Evolutionary conservation across 345 rosid species (phyloP), one percentile per base, ranked within the genome.

Genomic region (Hibiscus syriacus): DNA sequence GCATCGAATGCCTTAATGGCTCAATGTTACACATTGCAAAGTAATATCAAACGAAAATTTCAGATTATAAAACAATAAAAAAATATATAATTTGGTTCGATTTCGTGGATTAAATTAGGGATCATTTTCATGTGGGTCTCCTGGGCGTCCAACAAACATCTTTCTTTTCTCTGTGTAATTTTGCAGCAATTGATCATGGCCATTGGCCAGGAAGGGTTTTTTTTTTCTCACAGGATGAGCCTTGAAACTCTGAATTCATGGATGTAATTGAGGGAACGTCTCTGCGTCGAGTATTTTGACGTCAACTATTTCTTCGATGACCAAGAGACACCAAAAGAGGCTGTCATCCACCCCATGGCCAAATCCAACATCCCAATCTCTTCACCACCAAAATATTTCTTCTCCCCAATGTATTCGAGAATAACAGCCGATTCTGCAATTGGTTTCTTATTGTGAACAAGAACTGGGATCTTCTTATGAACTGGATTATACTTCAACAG

Each of bases 401-500:
- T 75, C 63, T 70, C 68, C 52, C 56, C 79, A 6, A 74, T 67
- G 58, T 78, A 71, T 70, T 78, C 73, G 1, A 72, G 65, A 61
- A 78, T 70, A 30, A 70, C 74, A 13, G 36, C 68, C 4, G 81
- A 80, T 70, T 81, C 80, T 19, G 68, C 43, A 55, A 76, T 19
- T 25, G 85, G 30, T 34, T 71, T 81, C 20, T 53, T 76, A 1
- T 67, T 50, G 68, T 78, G 84, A 64, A 71, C 61, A 45, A 81
- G 74, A 52, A 78, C 82, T 1, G 84, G 84, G 23, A 78, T 66
- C 69, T 73, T 77, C 70, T 73, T 73, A 65, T 76, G 80, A 71
- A 81, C 74, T 59, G 82, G 84, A 56, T 81, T 81, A 4, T 62
- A 71, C 53, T 49, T 58, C 55, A 79, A 73, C 26, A 79, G 78